Evolutionary conservation across 2,329 filamentous ascomycete species (phyloP).

Genomic region (Pseudocercospora ulei): DNA sequence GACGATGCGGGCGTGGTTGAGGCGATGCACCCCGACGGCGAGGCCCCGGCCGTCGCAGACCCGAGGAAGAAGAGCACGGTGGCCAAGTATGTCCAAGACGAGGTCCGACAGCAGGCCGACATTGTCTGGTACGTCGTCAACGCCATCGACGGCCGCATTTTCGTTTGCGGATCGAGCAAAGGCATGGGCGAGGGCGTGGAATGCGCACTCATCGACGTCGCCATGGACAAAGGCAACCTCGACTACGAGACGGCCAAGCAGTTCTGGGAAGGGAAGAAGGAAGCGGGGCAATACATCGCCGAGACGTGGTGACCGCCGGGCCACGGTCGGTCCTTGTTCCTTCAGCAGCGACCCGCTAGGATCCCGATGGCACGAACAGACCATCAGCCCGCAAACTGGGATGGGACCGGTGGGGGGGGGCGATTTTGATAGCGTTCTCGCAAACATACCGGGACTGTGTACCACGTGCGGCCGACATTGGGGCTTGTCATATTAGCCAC

Average conservation of each 20-base stretch:
- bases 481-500: background rate
- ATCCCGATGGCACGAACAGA: background rate
- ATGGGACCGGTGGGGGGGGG: slow-evolving; percentile 2
- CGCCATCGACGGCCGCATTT: slow-evolving; percentile 85
- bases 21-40: slow-evolving; percentile 39
- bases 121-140: slow-evolving; percentile 99
- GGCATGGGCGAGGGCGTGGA: slow-evolving; percentile 98
- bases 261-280: slow-evolving; percentile 88
- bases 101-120: slow-evolving; percentile 81
- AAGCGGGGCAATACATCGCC: slow-evolving; percentile 89
- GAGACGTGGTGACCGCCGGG: slow-evolving; percentile 39
- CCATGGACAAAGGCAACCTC: slow-evolving; percentile 84
- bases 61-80: slow-evolving; percentile 52
- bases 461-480: background rate
- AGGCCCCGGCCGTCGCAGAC: slow-evolving; percentile 53
- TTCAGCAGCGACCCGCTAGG: background rate
- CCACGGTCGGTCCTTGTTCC: background rate
- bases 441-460: slow-evolving; percentile 8
- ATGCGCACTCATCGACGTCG: slow-evolving; percentile 73
- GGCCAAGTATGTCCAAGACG: slow-evolving; percentile 90
- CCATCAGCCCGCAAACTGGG: background rate
- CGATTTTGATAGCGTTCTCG: slow-evolving; percentile 22
- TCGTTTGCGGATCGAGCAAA: slow-evolving; percentile 89
- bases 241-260: slow-evolving; percentile 68
- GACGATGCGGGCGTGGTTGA: slow-evolving; percentile 25